Percentiles rank a stretch among this genome's conserved stretches.
Conservation (phyloP, 2,329 filamentous ascomycete genomes). For the Cercospora citrullina region DNA sequence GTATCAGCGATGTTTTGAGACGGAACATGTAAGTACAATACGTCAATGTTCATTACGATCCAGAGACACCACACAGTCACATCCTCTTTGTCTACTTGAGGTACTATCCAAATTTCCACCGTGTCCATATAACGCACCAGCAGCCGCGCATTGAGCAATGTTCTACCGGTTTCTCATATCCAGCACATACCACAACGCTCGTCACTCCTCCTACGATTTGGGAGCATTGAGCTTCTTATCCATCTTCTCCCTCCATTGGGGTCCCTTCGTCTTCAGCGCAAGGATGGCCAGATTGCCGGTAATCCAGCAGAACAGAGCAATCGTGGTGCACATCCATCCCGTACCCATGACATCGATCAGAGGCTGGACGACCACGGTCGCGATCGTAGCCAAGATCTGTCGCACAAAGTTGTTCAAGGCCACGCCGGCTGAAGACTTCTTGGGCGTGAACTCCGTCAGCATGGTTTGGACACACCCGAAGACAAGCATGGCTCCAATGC, state of each 20-base stretch:
- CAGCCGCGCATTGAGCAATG: background rate
- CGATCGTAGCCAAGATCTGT: constrained; percentile 74
- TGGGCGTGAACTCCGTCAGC: constrained; percentile 79
- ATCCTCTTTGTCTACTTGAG: background rate
- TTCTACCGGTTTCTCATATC: background rate
- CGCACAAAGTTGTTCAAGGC: constrained; percentile 79
- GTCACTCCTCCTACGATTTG: background rate
- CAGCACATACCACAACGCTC: background rate
- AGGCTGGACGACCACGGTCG: constrained; percentile 68
- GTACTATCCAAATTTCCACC: background rate
- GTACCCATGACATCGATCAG: constrained; percentile 69
- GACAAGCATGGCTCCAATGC: constrained; percentile 73
- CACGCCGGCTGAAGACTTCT: constrained; percentile 67
- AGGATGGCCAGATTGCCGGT: constrained; percentile 31
- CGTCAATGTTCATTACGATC: background rate
- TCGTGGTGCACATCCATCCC: constrained; percentile 71
- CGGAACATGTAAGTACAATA: background rate
- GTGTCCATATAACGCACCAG: background rate
- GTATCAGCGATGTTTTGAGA: background rate
- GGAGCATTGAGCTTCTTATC: constrained; percentile 29
- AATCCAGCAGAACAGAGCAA: constrained; percentile 32
- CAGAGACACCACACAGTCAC: background rate
- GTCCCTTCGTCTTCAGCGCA: constrained; percentile 36
- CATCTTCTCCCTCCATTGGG: constrained; percentile 34
- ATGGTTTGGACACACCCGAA: constrained; percentile 73